Evolutionary conservation across 768 basidiomycete genomes (phyloP), one percentile per base, ranked within the genome.

Genomic region (Tricholoma furcatifolium): DNA sequence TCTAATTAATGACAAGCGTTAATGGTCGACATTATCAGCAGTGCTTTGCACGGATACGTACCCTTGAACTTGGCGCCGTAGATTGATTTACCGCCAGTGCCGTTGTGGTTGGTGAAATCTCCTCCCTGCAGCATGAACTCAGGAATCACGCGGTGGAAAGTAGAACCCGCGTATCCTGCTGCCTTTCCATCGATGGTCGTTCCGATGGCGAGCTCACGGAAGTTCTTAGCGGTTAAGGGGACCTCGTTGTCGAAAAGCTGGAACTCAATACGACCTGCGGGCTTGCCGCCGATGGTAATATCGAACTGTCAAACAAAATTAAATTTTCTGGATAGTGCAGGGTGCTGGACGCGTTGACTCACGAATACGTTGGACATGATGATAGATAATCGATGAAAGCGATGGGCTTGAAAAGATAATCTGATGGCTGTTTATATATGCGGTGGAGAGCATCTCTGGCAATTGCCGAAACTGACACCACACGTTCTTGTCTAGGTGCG

Each of bases 91-190:
- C 90, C 91, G 54, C 90, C 91, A 9, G 87, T 89, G 14, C 90
- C 90, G 54, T 88, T 72, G 24, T 69, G 65, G 15, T 53, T 60
- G 57, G 85, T 88, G 68, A 96, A 96, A 67, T 94, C 92, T 51
- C 93, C 93, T 21, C 91, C 93, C 69, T 95, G 93, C 52, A 92
- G 77, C 90, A 93, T 93, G 73, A 93, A 94, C 38, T 64, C 39
- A 17, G 87, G 88, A 65, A 93, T 92, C 63, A 94, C 73, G 58
- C 92, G 87, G 69, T 94, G 92, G 82, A 94, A 93, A 0, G 35
- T 20, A 18, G 74, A 75, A 15, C 83, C 85, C 45, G 67, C 43
- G 73, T 95, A 98, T 42, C 91, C 88, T 53, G 71, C 91, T 4
- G 88, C 89, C 48, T 87, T 62, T 65, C 81, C 61, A n/a, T n/a